Percentiles rank a stretch among this genome's conserved stretches.
These are phyloP conservation scores for Rosa lucieae DNA, from an alignment of 306 rosid species.

Conservation along the genomic window DNA sequence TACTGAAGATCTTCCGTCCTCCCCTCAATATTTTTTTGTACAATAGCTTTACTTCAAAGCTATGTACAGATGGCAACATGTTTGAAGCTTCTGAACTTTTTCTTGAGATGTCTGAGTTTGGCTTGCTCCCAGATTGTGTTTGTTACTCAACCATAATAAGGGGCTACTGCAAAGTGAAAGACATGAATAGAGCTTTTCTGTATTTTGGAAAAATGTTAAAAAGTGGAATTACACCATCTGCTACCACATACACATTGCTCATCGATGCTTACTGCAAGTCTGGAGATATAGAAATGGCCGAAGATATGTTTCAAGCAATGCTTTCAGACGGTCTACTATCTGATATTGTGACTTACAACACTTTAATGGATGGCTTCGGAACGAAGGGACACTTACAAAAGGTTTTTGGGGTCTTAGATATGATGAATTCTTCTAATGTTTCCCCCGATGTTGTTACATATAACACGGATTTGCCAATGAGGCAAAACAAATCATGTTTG, in stretches of 20 bases:
- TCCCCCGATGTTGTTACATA: conserved; percentile 39
- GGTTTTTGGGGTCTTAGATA: conserved; percentile 33
- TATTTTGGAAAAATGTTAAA: conserved; percentile 40
- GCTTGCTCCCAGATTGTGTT: conserved; percentile 34
- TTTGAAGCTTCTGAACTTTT: conserved; percentile 31
- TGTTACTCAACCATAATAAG: conserved; percentile 35
- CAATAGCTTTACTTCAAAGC: conserved; percentile 37
- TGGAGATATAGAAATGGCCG: conserved; percentile 39
- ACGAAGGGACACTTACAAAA: conserved; percentile 38
- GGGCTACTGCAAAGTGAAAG: conserved; percentile 33
- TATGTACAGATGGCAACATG: conserved; percentile 33
- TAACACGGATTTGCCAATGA: conserved; percentile 40
- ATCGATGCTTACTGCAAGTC: conserved; percentile 30
- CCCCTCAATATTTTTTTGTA: conserved; percentile 32
- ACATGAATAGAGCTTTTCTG: conserved; percentile 21
- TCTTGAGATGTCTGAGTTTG: conserved; percentile 33
- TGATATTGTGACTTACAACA: conserved; percentile 34
- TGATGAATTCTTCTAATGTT: conserved; percentile 31
- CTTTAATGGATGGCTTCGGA: conserved; percentile 42
- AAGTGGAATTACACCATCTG: conserved; percentile 34
- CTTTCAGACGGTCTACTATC: conserved; percentile 29
- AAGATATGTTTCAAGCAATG: conserved; percentile 29
- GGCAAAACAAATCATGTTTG: conserved; percentile 36
- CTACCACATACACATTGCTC: conserved; percentile 29
- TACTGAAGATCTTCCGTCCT: conserved; percentile 30